Percentiles rank a stretch among this genome's conserved stretches.
These are phyloP conservation scores for Psilocybe cubensis DNA, from an alignment of 768 basidiomycete species.

Conservation along the genomic window DNA sequence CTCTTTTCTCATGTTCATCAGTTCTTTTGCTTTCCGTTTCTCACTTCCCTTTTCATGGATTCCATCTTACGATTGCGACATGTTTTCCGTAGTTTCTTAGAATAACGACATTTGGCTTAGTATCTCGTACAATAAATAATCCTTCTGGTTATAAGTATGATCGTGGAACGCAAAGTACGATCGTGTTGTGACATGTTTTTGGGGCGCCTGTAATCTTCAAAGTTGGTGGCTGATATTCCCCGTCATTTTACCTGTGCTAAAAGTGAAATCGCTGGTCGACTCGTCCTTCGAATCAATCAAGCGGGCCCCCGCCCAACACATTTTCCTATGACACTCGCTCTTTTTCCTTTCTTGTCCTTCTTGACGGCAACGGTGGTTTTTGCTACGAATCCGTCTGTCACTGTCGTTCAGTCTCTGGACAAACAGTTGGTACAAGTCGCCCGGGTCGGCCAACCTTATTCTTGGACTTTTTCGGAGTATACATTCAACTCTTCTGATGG, in stretches of 20 bases:
- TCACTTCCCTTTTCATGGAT: constrained; percentile 17
- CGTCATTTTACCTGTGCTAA: constrained; percentile 11
- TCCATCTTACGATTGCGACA: constrained; percentile 20
- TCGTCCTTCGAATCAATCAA: constrained; percentile 40
- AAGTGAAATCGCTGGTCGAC: constrained; percentile 65
- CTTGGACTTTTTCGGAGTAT: constrained; percentile 66
- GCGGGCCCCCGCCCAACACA: constrained; percentile 49
- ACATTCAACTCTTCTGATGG: constrained; percentile 65
- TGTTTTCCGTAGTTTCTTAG: constrained; percentile 25
- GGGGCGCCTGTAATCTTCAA: neutral
- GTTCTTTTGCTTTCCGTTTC: constrained; percentile 19
- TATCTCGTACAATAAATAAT: constrained; percentile 12
- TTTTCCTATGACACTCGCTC: constrained; percentile 67
- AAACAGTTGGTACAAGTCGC: constrained; percentile 82
- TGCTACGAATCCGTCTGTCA: constrained; percentile 42
- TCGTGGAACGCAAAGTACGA: neutral
- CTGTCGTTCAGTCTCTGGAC: constrained; percentile 62
- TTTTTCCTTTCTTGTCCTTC: constrained; percentile 51
- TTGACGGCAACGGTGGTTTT: constrained; percentile 40
- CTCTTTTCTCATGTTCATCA: constrained; percentile 9
- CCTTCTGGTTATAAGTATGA: neutral
- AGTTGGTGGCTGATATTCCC: neutral
- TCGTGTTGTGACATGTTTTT: constrained; percentile 35
- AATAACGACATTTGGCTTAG: constrained; percentile 23
- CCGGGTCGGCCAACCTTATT: constrained; percentile 62